A percentile compares a stretch with the other conserved stretches of the same genome.
phyloP scores from a whole-genome alignment of 768 basidiomycete genomes.

The Podaxis sp. region DNA sequence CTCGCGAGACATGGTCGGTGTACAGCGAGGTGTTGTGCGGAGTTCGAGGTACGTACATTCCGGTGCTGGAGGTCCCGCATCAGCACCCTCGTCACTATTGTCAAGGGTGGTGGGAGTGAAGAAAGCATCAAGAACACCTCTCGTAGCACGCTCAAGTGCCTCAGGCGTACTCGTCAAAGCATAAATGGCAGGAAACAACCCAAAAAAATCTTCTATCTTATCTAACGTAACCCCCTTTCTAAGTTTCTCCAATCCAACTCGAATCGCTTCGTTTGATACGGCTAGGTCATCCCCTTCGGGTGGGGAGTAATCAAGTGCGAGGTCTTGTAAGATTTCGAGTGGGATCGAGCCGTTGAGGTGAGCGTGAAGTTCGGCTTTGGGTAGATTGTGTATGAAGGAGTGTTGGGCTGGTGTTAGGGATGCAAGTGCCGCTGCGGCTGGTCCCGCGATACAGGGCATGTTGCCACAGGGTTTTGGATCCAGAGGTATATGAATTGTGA shows the following conservation, averaged over 20 bases:
- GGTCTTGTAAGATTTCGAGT: slow-evolving; percentile 51
- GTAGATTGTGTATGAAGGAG: slow-evolving; percentile 55
- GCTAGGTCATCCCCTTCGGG: slow-evolving; percentile 6
- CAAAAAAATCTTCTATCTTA: slow-evolving; percentile 70
- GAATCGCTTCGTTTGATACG: slow-evolving; percentile 23
- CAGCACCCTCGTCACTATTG: slow-evolving; percentile 1
- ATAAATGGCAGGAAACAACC: slow-evolving; percentile 75
- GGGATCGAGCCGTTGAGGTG: slow-evolving; percentile 87
- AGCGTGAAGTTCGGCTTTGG: slow-evolving; percentile 84
- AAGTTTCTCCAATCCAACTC: slow-evolving; percentile 31
- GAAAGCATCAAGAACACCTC: slow-evolving; percentile 64
- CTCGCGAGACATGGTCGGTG: slow-evolving; percentile 49
- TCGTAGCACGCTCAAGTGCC: slow-evolving; percentile 50
- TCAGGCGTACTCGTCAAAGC: slow-evolving; percentile 62
- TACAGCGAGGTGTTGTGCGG: slow-evolving; percentile 72
- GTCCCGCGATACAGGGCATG: slow-evolving; percentile 29
- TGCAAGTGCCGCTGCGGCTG: slow-evolving; percentile 46
- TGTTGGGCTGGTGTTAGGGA: slow-evolving; percentile 49
- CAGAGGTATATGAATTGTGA: neutral
- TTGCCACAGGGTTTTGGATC: neutral
- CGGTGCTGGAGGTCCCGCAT: slow-evolving; percentile 30
- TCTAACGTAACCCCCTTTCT: slow-evolving; percentile 39
- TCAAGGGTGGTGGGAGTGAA: neutral
- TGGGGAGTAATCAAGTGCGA: slow-evolving; percentile 42
- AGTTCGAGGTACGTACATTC: slow-evolving; percentile 74